phyloP scores from a whole-genome alignment of 2,329 filamentous ascomycete species.

The Neonectria faginata region DNA sequence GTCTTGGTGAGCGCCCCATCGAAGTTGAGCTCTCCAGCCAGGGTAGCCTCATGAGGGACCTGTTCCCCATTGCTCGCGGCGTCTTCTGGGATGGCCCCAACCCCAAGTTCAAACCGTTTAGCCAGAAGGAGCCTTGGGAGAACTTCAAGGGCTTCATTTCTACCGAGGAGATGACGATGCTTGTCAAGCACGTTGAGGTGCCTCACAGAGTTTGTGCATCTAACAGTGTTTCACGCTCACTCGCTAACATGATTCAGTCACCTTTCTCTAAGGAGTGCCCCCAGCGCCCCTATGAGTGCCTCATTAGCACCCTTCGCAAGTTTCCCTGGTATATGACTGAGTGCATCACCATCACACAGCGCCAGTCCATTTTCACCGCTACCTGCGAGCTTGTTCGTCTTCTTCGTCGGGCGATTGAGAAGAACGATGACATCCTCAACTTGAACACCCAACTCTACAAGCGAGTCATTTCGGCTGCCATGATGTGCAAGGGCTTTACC shows the following conservation, averaged over 20 bases:
- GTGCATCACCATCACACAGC: constrained; percentile 68
- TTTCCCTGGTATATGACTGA: constrained; percentile 71
- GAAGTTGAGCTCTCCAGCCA: constrained; percentile 69
- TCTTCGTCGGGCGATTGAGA: constrained; percentile 57
- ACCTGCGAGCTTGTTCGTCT: constrained; percentile 61
- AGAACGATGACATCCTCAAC: constrained; percentile 54
- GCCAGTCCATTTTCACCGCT: constrained; percentile 63
- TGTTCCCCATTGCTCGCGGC: constrained; percentile 70
- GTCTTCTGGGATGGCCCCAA: constrained; percentile 64
- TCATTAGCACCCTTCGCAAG: constrained; percentile 73
- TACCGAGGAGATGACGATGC: constrained; percentile 72
- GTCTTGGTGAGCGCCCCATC: constrained; percentile 68
- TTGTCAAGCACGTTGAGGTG: constrained; percentile 72
- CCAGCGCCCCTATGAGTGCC: constrained; percentile 73
- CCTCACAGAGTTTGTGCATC: constrained; percentile 68
- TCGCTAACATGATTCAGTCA: constrained; percentile 55
- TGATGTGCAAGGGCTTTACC: constrained; percentile 71
- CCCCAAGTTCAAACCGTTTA: constrained; percentile 55
- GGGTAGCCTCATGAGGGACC: constrained; percentile 67
- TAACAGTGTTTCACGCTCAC: not conserved
- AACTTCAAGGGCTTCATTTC: constrained; percentile 71
- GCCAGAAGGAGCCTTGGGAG: constrained; percentile 57
- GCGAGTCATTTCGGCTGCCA: constrained; percentile 63
- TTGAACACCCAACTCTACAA: constrained; percentile 65
- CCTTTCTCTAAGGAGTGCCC: constrained; percentile 71